phyloP scores from a whole-genome alignment of 177 flowering plant species.

The Vitis hybrid region DNA sequence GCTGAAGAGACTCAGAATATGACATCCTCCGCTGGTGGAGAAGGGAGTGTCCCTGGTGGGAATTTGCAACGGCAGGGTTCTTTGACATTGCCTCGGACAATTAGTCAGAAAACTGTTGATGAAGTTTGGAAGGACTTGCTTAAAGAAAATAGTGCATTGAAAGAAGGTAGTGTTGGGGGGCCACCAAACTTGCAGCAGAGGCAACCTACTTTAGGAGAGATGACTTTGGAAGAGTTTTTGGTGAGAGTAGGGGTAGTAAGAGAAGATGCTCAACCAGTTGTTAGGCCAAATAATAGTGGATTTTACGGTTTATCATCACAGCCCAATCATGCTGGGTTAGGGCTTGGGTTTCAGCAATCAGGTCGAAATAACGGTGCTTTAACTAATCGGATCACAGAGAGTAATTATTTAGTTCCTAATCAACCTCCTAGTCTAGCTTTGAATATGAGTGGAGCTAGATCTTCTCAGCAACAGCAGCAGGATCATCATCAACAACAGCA shows the following conservation, averaged over 20 bases:
- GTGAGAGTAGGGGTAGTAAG: constrained; percentile 45
- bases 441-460: constrained; percentile 18
- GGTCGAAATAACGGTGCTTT: constrained; percentile 11
- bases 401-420: constrained; percentile 7
- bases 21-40: constrained; percentile 16
- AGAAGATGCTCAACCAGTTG: constrained; percentile 33
- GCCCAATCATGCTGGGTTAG: constrained; percentile 14
- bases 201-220: constrained; percentile 47
- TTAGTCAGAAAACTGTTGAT: constrained; percentile 54
- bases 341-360: constrained; percentile 30
- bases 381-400: constrained; percentile 6
- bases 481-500: constrained; percentile 10
- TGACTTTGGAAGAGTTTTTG: constrained; percentile 51
- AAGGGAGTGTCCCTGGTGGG: constrained; percentile 21
- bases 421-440: constrained; percentile 18
- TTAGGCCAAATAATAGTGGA: constrained; percentile 21
- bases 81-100: constrained; percentile 40
- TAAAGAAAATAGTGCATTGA: constrained; percentile 18
- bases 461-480: constrained; percentile 26
- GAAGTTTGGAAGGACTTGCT: constrained; percentile 46
- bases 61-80: constrained; percentile 54
- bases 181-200: constrained; percentile 30
- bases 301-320: constrained; percentile 22
- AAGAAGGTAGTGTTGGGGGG: constrained; percentile 7
- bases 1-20: constrained; percentile 41